A percentile compares a stretch with the other conserved stretches of the same genome.
Evolutionary conservation across 805 yeast genomes (phyloP).

Genomic region (Wickerhamomyces strasburgensis): DNA sequence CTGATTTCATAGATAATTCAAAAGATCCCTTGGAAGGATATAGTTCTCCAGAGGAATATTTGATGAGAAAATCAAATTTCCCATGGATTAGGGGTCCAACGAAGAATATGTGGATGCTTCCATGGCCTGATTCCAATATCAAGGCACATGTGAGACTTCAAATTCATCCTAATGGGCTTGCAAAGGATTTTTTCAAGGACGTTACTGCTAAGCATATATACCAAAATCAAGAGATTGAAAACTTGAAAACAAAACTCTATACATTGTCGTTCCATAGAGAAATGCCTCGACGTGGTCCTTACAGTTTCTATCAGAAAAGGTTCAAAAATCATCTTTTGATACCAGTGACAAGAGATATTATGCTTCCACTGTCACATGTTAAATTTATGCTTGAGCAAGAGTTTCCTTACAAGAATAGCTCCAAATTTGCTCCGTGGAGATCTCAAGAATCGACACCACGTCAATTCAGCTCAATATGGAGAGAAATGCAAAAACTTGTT

Average conservation of each 20-base stretch:
- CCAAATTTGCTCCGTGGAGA: conserved; percentile 32
- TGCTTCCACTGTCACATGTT: conserved; percentile 8
- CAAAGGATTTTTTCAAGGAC: conserved; percentile 12
- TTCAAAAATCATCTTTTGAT: conserved; percentile 15
- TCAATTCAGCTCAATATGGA: conserved; percentile 17
- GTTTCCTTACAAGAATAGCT: conserved; percentile 9
- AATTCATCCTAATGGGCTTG: conserved; percentile 11
- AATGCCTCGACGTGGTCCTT: conserved; percentile 4
- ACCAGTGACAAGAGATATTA: conserved; percentile 25
- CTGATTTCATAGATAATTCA: conserved; percentile 24
- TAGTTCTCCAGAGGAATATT: conserved; percentile 6
- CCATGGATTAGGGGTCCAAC: conserved; percentile 32
- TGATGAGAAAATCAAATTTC: conserved; percentile 22
- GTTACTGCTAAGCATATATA: conserved; percentile 9
- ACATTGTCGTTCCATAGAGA: conserved; percentile 15
- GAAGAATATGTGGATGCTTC: conserved; percentile 28
- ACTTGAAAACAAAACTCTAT: conserved; percentile 19
- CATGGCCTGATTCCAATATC: conserved; percentile 18
- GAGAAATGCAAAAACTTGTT: conserved; percentile 6
- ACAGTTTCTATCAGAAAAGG: conserved; percentile 12
- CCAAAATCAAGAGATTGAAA: conserved; percentile 9
- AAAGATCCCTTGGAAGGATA: not conserved
- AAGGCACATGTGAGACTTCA: conserved; percentile 24
- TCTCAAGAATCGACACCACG: conserved; percentile 22
- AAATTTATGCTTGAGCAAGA: conserved; percentile 4